Conservation (phyloP, 192 early-diverging fungal species). For the Podila clonocystis region DNA sequence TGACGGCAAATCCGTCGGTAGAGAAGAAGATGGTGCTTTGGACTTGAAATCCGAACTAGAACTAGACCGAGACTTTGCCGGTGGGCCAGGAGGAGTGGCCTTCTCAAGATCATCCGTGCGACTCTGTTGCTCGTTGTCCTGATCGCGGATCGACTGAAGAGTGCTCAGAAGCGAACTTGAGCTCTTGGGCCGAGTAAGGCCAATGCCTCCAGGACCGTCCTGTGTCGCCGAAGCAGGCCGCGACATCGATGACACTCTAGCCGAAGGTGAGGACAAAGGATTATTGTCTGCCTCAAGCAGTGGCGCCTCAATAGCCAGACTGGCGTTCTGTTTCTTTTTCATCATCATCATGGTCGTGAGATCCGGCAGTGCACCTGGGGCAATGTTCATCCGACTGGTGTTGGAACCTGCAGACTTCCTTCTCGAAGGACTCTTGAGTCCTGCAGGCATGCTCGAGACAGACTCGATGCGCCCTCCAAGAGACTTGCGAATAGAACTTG, state of each 20-base stretch:
- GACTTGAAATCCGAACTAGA: neutral
- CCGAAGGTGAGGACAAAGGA: neutral
- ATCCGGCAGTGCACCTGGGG: conserved; percentile 2
- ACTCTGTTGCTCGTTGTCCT: no score
- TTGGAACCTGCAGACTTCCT: neutral
- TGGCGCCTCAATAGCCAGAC: neutral
- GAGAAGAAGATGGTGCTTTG: neutral
- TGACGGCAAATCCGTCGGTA: neutral
- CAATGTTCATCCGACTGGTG: neutral
- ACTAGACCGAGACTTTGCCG: neutral
- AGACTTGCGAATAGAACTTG: conserved; percentile 19
- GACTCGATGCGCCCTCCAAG: neutral
- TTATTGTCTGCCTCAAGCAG: neutral
- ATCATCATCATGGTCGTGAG: conserved; percentile 21
- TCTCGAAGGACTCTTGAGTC: conserved; percentile 12
- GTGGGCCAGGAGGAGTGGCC: no score
- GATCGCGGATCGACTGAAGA: no score
- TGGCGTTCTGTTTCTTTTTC: conserved; percentile 11
- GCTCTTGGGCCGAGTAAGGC: no score
- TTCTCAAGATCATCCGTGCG: no score
- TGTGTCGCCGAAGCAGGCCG: neutral
- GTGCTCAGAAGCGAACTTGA: no score
- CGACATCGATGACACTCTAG: neutral
- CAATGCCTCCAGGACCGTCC: no score
- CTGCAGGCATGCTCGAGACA: neutral